Evolutionary conservation across 306 rosid genomes (phyloP).

Genomic region (Benincasa hispida): DNA sequence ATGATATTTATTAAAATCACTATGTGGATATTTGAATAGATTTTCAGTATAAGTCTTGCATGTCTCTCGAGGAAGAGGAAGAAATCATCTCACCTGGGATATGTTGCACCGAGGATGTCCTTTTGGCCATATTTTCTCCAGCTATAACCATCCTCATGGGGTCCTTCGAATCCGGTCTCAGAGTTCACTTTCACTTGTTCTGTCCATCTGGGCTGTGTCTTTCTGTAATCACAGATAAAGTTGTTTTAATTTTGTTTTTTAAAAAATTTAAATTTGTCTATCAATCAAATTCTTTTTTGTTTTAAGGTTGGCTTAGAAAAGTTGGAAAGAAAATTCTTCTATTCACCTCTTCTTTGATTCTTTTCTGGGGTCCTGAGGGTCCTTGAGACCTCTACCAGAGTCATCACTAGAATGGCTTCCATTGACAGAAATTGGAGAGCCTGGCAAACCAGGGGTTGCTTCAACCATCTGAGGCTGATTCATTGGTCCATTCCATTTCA

Average conservation of each 20-base stretch:
- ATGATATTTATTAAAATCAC: neutral
- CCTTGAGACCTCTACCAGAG: conserved; percentile 19
- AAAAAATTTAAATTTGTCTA: neutral
- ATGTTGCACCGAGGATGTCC: conserved; percentile 64
- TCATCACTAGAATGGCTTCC: conserved; percentile 48
- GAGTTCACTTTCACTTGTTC: conserved; percentile 45
- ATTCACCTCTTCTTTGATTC: conserved; percentile 62
- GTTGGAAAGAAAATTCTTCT: neutral
- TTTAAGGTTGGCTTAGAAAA: neutral
- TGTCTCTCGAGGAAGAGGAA: neutral
- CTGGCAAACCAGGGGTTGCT: conserved; percentile 16
- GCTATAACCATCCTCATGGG: conserved; percentile 53
- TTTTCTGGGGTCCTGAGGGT: conserved; percentile 15
- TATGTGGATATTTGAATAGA: neutral
- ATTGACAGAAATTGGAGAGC: conserved; percentile 36
- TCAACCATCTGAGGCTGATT: neutral
- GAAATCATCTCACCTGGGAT: conserved; percentile 45
- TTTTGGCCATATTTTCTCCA: conserved; percentile 97
- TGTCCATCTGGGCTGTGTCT: conserved; percentile 54
- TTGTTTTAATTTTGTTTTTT: neutral
- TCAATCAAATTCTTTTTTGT: neutral
- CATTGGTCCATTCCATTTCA: conserved; percentile 30
- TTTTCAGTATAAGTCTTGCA: neutral
- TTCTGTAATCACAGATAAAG: conserved; percentile 38
- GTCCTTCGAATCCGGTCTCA: conserved; percentile 49